A percentile compares a stretch with the other conserved stretches of the same genome.
Conservation (phyloP, 2,329 filamentous ascomycete genomes). For the Fusarium austroafricanum region DNA sequence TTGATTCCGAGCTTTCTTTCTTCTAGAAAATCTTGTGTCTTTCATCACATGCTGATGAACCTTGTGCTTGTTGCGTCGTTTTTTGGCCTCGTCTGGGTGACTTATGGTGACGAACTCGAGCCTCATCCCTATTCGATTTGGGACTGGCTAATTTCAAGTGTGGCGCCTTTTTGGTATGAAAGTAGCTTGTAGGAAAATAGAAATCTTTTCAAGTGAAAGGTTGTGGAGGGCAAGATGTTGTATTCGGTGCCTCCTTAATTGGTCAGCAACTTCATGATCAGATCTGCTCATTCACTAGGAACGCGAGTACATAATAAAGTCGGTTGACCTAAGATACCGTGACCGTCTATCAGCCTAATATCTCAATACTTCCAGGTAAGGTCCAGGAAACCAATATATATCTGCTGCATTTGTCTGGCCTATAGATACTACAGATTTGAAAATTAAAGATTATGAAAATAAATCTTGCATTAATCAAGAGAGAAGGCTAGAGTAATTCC, state of each 20-base stretch:
- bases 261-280: background rate
- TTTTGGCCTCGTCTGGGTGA: conserved; percentile 9
- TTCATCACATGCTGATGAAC: conserved; percentile 14
- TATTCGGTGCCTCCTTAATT: background rate
- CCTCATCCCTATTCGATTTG: background rate
- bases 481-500: no score
- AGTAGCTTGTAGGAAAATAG: no score
- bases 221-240: background rate
- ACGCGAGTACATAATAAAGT: no score
- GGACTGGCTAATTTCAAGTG: no score
- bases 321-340: no score
- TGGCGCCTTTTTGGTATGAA: background rate
- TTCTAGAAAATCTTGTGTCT: background rate
- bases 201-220: background rate
- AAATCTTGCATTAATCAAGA: no score
- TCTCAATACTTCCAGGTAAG: no score
- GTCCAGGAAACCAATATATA: no score
- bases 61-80: background rate
- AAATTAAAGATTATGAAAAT: no score
- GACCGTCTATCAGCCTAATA: no score
- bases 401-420: no score
- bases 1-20: background rate
- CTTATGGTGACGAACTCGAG: conserved; percentile 5
- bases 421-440: no score
- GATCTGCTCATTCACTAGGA: background rate